A percentile compares a stretch with the other conserved stretches of the same genome.
phyloP scores from a whole-genome alignment of 257 asterid genomes.

The Solanum pimpinellifolium region DNA sequence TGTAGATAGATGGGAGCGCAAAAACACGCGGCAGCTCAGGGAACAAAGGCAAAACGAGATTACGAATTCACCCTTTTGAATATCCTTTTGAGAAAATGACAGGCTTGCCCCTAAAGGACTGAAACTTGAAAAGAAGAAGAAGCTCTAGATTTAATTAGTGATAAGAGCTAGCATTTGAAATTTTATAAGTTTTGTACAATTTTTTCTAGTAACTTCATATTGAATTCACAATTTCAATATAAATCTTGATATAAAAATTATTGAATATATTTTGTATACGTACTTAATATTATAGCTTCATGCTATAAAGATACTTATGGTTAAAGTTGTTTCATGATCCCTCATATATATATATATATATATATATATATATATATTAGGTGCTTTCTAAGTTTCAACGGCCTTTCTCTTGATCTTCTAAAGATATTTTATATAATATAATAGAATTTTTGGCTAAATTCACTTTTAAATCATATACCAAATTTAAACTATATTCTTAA shows the following conservation, averaged over 20 bases:
- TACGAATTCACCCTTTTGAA: too few relatives aligned
- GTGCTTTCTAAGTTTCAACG: neutral
- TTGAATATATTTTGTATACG: accelerated
- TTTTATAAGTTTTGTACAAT: neutral
- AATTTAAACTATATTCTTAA: too few relatives aligned
- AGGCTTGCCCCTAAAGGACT: too few relatives aligned
- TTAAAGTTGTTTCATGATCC: neutral
- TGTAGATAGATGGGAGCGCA: too few relatives aligned
- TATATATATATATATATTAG: neutral
- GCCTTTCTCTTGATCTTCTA: neutral
- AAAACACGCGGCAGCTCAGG: too few relatives aligned
- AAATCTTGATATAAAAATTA: neutral
- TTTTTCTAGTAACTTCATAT: neutral
- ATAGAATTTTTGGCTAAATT: too few relatives aligned
- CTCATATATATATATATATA: neutral
- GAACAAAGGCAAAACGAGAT: too few relatives aligned
- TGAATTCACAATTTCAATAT: neutral
- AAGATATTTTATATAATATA: neutral
- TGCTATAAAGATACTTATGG: neutral
- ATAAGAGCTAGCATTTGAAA: neutral
- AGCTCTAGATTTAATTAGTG: neutral
- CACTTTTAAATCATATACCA: accelerated
- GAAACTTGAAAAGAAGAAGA: too few relatives aligned
- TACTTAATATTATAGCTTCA: neutral
- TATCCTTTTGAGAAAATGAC: too few relatives aligned